Percentiles rank a stretch among this genome's conserved stretches.
Evolutionary conservation across 192 early-diverging fungal genomes (phyloP).

Genomic region (Paraglomus occultum): DNA sequence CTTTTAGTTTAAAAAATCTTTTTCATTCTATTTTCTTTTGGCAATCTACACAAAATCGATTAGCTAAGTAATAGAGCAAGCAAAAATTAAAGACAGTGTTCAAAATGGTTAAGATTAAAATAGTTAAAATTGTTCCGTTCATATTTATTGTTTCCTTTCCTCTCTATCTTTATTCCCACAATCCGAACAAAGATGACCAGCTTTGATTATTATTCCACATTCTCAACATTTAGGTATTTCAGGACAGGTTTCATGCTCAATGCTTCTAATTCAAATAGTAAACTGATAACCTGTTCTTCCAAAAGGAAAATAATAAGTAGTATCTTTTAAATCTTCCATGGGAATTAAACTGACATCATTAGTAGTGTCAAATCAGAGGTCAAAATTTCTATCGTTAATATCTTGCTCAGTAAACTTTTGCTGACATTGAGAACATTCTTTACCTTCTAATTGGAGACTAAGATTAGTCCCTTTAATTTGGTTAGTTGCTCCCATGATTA

Average conservation of each 20-base stretch:
- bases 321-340: neutral
- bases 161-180: too few relatives aligned
- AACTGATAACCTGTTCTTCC: neutral
- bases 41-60: too few relatives aligned
- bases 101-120: too few relatives aligned
- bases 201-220: neutral
- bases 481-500: constrained; percentile 14
- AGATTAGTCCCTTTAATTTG: constrained; percentile 5
- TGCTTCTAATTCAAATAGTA: neutral
- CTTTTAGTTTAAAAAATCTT: too few relatives aligned
- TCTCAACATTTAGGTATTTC: neutral
- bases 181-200: neutral
- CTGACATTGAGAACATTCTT: neutral
- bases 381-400: neutral
- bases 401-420: neutral
- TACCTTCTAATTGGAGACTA: too few relatives aligned
- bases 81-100: too few relatives aligned
- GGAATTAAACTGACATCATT: neutral
- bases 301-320: too few relatives aligned
- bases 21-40: too few relatives aligned
- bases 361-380: neutral
- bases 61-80: too few relatives aligned
- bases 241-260: constrained; percentile 3
- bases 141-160: too few relatives aligned
- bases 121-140: too few relatives aligned